These are phyloP conservation scores for Colletotrichum sansevieriae DNA, from an alignment of 2,329 filamentous ascomycete species.

Conservation along the genomic window DNA sequence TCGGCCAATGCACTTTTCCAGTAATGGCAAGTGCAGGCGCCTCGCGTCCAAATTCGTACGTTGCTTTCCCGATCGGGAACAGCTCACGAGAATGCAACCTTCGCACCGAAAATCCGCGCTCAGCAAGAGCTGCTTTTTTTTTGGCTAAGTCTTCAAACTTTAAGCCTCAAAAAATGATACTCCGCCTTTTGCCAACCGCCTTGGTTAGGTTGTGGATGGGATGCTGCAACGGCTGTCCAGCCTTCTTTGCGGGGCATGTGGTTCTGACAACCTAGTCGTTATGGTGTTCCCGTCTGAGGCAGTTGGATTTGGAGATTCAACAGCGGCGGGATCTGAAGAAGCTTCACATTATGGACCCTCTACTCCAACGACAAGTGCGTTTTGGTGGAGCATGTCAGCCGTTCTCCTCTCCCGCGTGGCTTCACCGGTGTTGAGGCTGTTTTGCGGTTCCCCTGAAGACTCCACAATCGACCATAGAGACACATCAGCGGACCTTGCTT, in stretches of 20 bases:
- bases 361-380: conserved; percentile 39
- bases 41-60: not conserved
- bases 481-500: conserved; percentile 24
- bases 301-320: conserved; percentile 37
- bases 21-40: conserved; percentile 36
- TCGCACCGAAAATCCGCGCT: too few species aligned
- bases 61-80: not conserved
- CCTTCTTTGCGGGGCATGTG: conserved; percentile 42
- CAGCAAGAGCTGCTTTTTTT: not conserved
- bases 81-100: not conserved
- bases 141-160: not conserved
- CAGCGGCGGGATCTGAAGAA: conserved; percentile 38
- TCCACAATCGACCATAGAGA: conserved; percentile 27
- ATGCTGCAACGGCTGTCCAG: conserved; percentile 37
- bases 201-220: conserved; percentile 29
- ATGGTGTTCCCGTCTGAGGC: conserved; percentile 33
- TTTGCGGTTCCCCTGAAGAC: conserved; percentile 39
- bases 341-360: conserved; percentile 37
- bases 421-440: conserved; percentile 38
- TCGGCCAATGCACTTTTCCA: conserved; percentile 13
- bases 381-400: conserved; percentile 26
- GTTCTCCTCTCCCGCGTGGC: conserved; percentile 39
- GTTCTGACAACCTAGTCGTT: conserved; percentile 34
- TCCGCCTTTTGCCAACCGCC: conserved; percentile 28
- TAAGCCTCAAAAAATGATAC: not conserved